Base-by-base conservation (phyloP, 139 green algal species). In the Tetratostichococcus sp. region DNA sequence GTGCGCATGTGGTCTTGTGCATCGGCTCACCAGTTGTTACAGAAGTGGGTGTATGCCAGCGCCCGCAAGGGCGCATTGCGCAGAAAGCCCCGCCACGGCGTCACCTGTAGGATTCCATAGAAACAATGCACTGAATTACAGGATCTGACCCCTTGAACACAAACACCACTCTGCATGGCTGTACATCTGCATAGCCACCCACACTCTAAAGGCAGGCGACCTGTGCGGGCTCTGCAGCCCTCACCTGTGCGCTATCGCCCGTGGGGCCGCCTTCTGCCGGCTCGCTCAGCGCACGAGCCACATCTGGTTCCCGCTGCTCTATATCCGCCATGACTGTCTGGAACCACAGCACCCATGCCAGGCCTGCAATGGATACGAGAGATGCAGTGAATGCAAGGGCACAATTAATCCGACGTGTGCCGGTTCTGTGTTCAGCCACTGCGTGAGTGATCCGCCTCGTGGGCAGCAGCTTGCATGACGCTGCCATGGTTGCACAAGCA, bases 41-140 rank as follows among this genome's bases (percentile, higher is more conserved):
- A 94, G 75, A 98, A 99, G 86, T 99, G 96, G 1, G 90, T 94
- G 81, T 91, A 97, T 21, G 87, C 89, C 26, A 99, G 85, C 5
- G 89, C 94, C 28, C 81, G 83, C 17, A 98, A 78, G 39, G 91
- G 81, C 4, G 30, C 65, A 57, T 75, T 86, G 59, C 87, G 82
- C 57, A 98, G 77, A 78, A 98, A 96, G 1, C 84, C 86, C 21
- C 95, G 82, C 90, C 91, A 98, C 11, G 95, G 95, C 42, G 98
- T 62, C 50, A 65, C 39, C 75, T 25, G 6, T n/a, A n/a, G 76
- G 32, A 31, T 57, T 39, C 8, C 43, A 30, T 5, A 65, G 50
- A 30, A 79, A 70, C 59, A 69, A 76, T 30, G 30, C 62, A 11
- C 67, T n/a, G n/a, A n/a, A n/a, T n/a, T n/a, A n/a, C n/a, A n/a